Evolutionary conservation across 2,329 filamentous ascomycete genomes (phyloP).

Genomic region (Microdochium bolleyi): DNA sequence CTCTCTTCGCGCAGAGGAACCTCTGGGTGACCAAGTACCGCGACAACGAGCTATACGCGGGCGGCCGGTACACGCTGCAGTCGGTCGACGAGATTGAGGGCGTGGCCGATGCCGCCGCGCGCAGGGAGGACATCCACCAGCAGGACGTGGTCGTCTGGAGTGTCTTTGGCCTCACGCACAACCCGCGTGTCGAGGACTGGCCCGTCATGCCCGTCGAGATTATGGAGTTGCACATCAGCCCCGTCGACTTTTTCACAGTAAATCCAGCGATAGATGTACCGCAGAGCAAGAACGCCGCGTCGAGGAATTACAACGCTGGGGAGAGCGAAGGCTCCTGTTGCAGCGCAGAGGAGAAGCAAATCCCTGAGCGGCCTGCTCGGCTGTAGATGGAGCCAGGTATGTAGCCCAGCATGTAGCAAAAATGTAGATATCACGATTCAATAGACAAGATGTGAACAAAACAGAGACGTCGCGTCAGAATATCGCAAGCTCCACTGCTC

Average conservation of each 20-base stretch:
- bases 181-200: slow-evolving; percentile 49
- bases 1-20: slow-evolving; percentile 17
- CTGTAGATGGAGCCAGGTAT: too few relatives aligned
- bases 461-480: neutral
- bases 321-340: neutral
- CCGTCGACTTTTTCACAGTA: slow-evolving; percentile 38
- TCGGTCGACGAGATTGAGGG: slow-evolving; percentile 21
- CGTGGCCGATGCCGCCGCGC: slow-evolving; percentile 12
- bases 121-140: slow-evolving; percentile 40
- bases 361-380: neutral
- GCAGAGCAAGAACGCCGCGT: slow-evolving; percentile 19
- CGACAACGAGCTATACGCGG: slow-evolving; percentile 20
- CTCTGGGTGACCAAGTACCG: slow-evolving; percentile 18
- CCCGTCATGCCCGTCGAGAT: slow-evolving; percentile 53
- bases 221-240: slow-evolving; percentile 33
- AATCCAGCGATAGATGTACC: slow-evolving; percentile 40
- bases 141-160: slow-evolving; percentile 39
- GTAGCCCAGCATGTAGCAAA: too few relatives aligned
- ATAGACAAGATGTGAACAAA: neutral
- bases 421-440: too few relatives aligned
- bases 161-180: slow-evolving; percentile 43
- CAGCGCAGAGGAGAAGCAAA: neutral
- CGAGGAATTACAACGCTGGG: slow-evolving; percentile 1
- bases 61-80: slow-evolving; percentile 18
- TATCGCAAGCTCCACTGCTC: neutral